phyloP scores from a whole-genome alignment of 331 rosid species.

The Prunus yedoensis region DNA sequence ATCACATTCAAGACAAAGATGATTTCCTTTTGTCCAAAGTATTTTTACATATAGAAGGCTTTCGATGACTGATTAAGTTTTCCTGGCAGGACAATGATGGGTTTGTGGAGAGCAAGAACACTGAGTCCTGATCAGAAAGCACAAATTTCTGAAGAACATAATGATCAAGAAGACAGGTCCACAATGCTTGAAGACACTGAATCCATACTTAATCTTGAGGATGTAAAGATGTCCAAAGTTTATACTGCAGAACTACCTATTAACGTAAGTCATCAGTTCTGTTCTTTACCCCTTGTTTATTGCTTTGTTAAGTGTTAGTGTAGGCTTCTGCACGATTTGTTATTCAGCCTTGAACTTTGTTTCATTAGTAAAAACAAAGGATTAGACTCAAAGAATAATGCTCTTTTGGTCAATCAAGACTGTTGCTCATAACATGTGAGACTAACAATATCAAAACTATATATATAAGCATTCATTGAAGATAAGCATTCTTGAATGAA shows the following conservation, averaged over 20 bases:
- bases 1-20: not conserved
- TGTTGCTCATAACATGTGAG: not conserved
- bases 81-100: slow-evolving; percentile 62
- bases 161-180: slow-evolving; percentile 53
- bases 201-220: slow-evolving; percentile 45
- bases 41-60: not conserved
- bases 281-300: not conserved
- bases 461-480: too few species aligned
- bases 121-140: slow-evolving; percentile 50
- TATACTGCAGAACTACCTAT: slow-evolving; percentile 68
- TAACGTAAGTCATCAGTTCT: slow-evolving; percentile 37
- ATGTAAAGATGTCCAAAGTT: slow-evolving; percentile 49
- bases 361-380: not conserved
- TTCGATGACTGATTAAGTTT: not conserved
- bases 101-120: slow-evolving; percentile 78
- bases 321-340: not conserved
- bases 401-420: not conserved
- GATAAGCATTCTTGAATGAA: too few species aligned
- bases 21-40: not conserved
- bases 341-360: not conserved
- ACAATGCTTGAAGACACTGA: slow-evolving; percentile 48
- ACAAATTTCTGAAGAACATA: slow-evolving; percentile 46
- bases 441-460: too few species aligned
- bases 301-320: not conserved
- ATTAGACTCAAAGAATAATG: not conserved